phyloP scores from a whole-genome alignment of 179 eudicot genomes.

The Silene vulgaris region DNA sequence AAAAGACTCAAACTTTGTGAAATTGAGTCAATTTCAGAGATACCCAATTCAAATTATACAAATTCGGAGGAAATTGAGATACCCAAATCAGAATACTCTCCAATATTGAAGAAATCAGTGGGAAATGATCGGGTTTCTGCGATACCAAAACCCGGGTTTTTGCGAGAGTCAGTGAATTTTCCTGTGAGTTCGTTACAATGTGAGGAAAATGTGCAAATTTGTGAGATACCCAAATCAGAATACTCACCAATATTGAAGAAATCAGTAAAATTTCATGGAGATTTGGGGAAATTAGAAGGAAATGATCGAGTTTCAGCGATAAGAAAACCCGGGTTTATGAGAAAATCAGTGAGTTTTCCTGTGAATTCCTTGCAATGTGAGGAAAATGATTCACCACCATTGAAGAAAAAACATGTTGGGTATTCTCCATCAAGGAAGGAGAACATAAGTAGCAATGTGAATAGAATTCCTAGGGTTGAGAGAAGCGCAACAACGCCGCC shows the following conservation, averaged over 20 bases:
- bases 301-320: too few species aligned
- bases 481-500: constrained; percentile 36
- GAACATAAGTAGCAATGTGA: constrained; percentile 34
- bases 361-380: too few species aligned
- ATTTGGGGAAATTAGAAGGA: too few species aligned
- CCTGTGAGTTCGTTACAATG: background rate
- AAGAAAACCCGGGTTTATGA: too few species aligned
- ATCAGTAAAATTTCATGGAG: constrained; percentile 36
- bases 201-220: constrained; percentile 12
- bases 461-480: constrained; percentile 29
- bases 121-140: background rate
- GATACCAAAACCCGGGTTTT: constrained; percentile 3
- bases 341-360: too few species aligned
- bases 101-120: background rate
- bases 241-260: constrained; percentile 34
- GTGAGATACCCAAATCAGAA: constrained; percentile 19
- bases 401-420: constrained; percentile 30
- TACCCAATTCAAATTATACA: constrained; percentile 23
- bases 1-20: constrained; percentile 22
- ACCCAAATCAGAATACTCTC: too few species aligned
- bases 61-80: background rate
- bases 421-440: constrained; percentile 62
- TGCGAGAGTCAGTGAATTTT: constrained; percentile 9
- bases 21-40: constrained; percentile 19
- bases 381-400: too few species aligned